Conservation (phyloP, 805 yeast genomes). For the Saccharomycopsis sp. region DNA sequence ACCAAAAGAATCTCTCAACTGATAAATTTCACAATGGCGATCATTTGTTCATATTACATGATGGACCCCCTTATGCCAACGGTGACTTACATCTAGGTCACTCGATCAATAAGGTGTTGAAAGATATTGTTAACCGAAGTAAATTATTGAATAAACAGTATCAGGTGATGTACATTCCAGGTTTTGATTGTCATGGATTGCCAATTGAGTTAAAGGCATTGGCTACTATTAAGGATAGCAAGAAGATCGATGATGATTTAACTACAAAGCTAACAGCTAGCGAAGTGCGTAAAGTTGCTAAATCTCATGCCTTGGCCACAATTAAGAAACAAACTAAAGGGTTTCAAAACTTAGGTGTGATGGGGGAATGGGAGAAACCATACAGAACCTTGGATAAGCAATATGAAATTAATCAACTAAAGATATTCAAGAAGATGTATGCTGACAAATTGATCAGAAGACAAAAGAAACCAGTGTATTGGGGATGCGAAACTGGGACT, state of each 20-base stretch:
- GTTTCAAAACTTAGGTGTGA: constrained; percentile 65
- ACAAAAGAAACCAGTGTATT: constrained; percentile 91
- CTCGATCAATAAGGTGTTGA: constrained; percentile 80
- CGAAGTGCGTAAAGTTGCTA: constrained; percentile 62
- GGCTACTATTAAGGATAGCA: constrained; percentile 33
- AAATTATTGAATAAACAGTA: constrained; percentile 52
- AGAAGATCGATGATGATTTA: constrained; percentile 24
- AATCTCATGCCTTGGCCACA: constrained; percentile 61
- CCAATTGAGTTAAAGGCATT: constrained; percentile 91
- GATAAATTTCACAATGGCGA: constrained; percentile 24
- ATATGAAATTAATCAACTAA: constrained; percentile 71
- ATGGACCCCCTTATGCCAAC: constrained; percentile 98
- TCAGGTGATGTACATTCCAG: constrained; percentile 70
- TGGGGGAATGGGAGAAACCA: constrained; percentile 73
- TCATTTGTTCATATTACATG: constrained; percentile 66
- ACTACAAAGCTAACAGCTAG: constrained; percentile 33
- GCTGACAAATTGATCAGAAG: constrained; percentile 64
- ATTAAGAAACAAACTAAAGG: constrained; percentile 54
- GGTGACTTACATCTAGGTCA: constrained; percentile 92
- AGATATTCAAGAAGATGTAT: constrained; percentile 59
- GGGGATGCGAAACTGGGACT: constrained; percentile 93
- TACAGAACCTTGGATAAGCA: constrained; percentile 66
- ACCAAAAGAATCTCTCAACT: constrained; percentile 41
- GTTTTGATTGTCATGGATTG: constrained; percentile 99
- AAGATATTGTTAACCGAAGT: constrained; percentile 76